phyloP scores from a whole-genome alignment of 805 yeast species.

The Saccharomycopsis synnaedendra region DNA sequence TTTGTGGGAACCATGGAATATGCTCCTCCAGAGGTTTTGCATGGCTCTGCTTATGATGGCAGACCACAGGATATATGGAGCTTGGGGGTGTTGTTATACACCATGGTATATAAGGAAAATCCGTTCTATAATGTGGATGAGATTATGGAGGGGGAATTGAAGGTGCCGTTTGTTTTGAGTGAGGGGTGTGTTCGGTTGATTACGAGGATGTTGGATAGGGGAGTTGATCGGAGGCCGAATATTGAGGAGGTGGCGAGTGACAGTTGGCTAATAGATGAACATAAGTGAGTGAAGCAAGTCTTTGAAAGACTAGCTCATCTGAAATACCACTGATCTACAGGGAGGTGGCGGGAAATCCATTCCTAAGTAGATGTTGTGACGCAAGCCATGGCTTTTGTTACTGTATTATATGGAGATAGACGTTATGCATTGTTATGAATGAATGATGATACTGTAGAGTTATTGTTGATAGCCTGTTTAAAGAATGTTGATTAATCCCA shows the following conservation, averaged over 20 bases:
- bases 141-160: constrained; percentile 80
- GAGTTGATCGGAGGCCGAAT: constrained; percentile 55
- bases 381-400: too few species aligned
- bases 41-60: constrained; percentile 84
- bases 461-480: too few species aligned
- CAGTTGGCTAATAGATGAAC: constrained; percentile 43
- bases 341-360: too few species aligned
- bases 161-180: constrained; percentile 58
- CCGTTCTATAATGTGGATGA: constrained; percentile 95
- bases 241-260: constrained; percentile 61
- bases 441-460: too few species aligned
- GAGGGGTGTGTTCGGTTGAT: constrained; percentile 53
- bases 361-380: too few species aligned
- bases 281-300: neutral
- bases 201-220: constrained; percentile 53
- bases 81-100: constrained; percentile 79
- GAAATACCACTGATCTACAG: too few species aligned
- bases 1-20: constrained; percentile 96
- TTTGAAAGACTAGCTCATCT: too few species aligned
- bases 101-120: constrained; percentile 84
- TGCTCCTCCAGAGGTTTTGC: constrained; percentile 93
- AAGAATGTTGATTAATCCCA: too few species aligned
- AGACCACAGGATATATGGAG: constrained; percentile 98
- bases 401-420: too few species aligned
- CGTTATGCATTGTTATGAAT: too few species aligned